A percentile compares a stretch with the other conserved stretches of the same genome.
These are phyloP conservation scores for Venturiaceae sp. DNA, from an alignment of 2,329 filamentous ascomycete species.

Conservation along the genomic window DNA sequence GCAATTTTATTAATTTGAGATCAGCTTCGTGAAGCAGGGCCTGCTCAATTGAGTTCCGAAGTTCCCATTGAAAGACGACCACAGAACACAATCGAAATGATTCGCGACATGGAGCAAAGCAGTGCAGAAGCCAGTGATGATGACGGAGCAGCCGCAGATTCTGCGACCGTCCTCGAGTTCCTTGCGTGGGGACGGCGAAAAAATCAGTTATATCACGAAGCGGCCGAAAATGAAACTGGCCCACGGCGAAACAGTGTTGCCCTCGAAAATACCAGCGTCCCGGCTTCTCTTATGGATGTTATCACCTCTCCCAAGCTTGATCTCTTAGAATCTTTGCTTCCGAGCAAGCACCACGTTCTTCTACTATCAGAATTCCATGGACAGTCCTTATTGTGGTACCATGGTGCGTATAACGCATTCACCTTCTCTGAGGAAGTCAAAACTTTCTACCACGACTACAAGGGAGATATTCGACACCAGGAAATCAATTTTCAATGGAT, in stretches of 20 bases:
- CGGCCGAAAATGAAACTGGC: constrained; percentile 1
- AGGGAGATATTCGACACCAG: constrained; percentile 22
- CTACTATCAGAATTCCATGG: constrained; percentile 29
- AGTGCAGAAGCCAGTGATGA: background rate
- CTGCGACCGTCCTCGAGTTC: constrained; percentile 38
- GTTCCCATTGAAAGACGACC: background rate
- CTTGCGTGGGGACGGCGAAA: constrained; percentile 39
- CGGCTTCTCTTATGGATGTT: background rate
- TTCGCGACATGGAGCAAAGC: background rate
- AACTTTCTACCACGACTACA: constrained; percentile 24
- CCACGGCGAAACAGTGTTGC: background rate
- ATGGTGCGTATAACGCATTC: constrained; percentile 28
- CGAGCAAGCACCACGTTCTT: constrained; percentile 15
- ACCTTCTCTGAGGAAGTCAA: constrained; percentile 28
- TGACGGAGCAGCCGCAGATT: constrained; percentile 21
- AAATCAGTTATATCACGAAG: constrained; percentile 16
- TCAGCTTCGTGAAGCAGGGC: background rate
- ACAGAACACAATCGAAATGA: background rate
- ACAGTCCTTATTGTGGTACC: constrained; percentile 27
- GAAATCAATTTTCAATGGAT: constrained; percentile 35
- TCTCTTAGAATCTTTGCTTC: constrained; percentile 28
- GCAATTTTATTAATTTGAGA: no score
- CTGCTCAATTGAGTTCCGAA: background rate
- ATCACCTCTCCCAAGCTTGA: constrained; percentile 14
- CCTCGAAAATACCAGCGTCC: background rate